Conservation (phyloP, 148 eudicot species). For the Cornus kousa region DNA sequence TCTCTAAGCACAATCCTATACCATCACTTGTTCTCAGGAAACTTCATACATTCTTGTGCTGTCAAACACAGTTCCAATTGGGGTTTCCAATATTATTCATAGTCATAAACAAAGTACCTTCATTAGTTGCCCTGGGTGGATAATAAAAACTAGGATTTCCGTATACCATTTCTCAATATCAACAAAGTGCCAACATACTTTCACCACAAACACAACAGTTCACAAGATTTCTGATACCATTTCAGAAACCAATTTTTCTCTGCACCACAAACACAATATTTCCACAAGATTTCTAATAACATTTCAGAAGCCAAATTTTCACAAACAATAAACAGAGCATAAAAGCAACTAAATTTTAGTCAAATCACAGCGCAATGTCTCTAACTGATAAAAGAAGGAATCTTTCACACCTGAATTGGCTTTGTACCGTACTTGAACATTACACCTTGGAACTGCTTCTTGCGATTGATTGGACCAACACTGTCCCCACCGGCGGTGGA, state of each 20-base stretch:
- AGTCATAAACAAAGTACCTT: neutral
- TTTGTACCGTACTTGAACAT: constrained; percentile 92
- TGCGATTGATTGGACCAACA: constrained; percentile 50
- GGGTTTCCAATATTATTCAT: neutral
- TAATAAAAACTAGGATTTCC: neutral
- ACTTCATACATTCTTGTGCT: neutral
- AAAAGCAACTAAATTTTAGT: neutral
- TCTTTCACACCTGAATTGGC: constrained; percentile 56
- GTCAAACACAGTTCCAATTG: neutral
- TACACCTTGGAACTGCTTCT: constrained; percentile 77
- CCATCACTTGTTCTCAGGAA: neutral
- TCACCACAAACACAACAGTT: no score
- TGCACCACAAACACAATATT: no score
- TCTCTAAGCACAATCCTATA: neutral
- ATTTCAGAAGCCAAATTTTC: constrained; percentile 1
- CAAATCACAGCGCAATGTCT: neutral
- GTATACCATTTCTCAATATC: no score
- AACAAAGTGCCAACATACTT: neutral
- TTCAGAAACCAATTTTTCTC: constrained; percentile 3
- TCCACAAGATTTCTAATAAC: neutral
- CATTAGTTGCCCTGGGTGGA: neutral
- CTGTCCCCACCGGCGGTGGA: constrained; percentile 18
- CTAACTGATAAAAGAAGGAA: neutral
- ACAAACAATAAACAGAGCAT: neutral
- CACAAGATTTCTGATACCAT: neutral